These are phyloP conservation scores for Coemansia sp. DNA, from an alignment of 192 early-diverging fungal species.

Conservation along the genomic window DNA sequence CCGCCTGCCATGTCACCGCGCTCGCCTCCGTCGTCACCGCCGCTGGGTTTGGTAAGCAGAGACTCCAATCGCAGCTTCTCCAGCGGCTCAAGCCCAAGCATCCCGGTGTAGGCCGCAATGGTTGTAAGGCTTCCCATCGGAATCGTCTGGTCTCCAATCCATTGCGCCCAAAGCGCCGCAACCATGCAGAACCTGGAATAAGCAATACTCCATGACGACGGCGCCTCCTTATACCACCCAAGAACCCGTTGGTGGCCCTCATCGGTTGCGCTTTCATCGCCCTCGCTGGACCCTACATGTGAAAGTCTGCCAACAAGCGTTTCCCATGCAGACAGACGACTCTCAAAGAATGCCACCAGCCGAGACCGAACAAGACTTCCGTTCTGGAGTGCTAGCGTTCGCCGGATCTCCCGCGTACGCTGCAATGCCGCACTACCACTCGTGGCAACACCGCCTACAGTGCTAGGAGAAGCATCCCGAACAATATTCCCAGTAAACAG, in stretches of 20 bases:
- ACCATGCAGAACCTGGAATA: slow-evolving; percentile 41
- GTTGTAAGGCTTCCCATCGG: background rate
- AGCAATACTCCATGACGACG: slow-evolving; percentile 32
- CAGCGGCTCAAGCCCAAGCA: slow-evolving; percentile 24
- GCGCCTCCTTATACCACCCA: slow-evolving; percentile 12
- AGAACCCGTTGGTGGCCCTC: background rate
- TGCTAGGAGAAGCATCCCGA: background rate
- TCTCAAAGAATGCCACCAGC: slow-evolving; percentile 25
- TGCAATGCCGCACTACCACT: background rate
- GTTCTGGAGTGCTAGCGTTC: slow-evolving; percentile 12
- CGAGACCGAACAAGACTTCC: slow-evolving; percentile 8
- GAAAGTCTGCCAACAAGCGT: background rate
- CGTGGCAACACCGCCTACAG: background rate
- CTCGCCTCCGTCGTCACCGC: background rate
- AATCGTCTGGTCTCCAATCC: slow-evolving; percentile 42
- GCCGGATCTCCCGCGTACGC: slow-evolving; percentile 11
- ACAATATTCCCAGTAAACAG: slow-evolving; percentile 38
- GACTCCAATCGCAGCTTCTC: slow-evolving; percentile 24
- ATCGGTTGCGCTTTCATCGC: background rate
- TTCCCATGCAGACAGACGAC: slow-evolving; percentile 14
- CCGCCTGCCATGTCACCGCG: background rate
- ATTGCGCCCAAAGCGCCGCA: slow-evolving; percentile 41
- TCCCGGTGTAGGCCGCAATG: slow-evolving; percentile 28
- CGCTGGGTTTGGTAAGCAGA: background rate
- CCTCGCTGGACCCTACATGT: background rate